Conservation (phyloP, 441 rosid species). For the Hypseocharis bilobata region DNA sequence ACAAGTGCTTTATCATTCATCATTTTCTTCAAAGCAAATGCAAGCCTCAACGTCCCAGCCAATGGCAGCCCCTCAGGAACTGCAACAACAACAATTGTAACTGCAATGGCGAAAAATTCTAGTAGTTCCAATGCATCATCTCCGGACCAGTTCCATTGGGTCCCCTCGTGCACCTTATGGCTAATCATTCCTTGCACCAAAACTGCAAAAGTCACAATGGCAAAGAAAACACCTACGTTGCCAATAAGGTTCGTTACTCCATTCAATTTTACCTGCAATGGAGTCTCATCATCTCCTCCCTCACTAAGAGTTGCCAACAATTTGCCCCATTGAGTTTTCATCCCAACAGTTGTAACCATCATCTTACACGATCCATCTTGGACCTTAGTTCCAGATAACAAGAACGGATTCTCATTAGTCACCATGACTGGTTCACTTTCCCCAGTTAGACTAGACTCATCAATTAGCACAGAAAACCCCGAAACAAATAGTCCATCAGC, state of each 20-base stretch:
- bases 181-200: neutral
- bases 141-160: neutral
- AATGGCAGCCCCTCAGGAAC: conserved; percentile 1
- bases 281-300: conserved; percentile 2
- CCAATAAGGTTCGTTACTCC: conserved; percentile 3
- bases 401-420: neutral
- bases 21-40: conserved; percentile 2
- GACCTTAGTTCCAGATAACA: neutral
- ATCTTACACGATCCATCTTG: conserved; percentile 3
- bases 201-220: neutral
- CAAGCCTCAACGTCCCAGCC: neutral
- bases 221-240: neutral
- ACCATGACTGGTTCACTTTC: neutral
- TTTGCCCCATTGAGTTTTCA: conserved; percentile 4
- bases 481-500: conserved; percentile 2
- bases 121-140: neutral
- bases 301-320: neutral
- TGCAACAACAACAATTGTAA: conserved; percentile 4
- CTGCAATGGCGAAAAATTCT: conserved; percentile 1
- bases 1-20: conserved; percentile 2
- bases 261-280: neutral
- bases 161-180: neutral
- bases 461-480: neutral
- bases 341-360: conserved; percentile 1
- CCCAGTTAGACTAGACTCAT: neutral